phyloP scores from a whole-genome alignment of 164 flowering plant species.

The Dillenia suffruticosa region DNA sequence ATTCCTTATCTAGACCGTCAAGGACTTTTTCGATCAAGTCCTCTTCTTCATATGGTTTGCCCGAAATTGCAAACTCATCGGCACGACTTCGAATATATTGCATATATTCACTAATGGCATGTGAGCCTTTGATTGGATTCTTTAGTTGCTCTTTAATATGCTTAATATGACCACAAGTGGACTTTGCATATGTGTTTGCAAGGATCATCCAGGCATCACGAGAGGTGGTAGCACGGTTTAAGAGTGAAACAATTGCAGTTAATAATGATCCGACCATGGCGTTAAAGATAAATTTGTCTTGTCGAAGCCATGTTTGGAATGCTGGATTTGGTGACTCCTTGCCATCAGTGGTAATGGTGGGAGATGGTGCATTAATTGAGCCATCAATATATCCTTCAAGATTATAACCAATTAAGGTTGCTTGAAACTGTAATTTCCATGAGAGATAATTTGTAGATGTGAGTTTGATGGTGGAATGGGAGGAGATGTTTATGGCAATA shows the following conservation, averaged over 20 bases:
- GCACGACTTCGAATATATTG: no score
- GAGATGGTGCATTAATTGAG: not conserved
- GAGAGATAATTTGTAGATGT: not conserved
- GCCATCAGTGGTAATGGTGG: not conserved
- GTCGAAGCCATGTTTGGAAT: not conserved
- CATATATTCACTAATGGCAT: no score
- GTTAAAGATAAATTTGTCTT: not conserved
- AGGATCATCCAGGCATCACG: not conserved
- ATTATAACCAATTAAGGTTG: not conserved
- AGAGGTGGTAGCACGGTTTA: not conserved
- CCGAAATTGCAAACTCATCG: no score
- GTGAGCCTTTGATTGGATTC: not conserved
- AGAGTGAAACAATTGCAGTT: not conserved
- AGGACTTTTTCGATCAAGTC: no score
- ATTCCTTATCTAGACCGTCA: no score
- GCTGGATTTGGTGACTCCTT: not conserved
- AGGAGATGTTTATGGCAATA: not conserved
- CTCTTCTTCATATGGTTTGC: no score
- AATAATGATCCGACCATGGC: not conserved
- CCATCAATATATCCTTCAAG: not conserved
- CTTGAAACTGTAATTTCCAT: not conserved
- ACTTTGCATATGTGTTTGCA: not conserved
- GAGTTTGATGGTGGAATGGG: not conserved
- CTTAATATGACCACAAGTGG: not conserved
- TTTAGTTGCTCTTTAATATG: not conserved